Evolutionary conservation across 208 protist species (phyloP).

Genomic region (Trypanosoma platydactyli): DNA sequence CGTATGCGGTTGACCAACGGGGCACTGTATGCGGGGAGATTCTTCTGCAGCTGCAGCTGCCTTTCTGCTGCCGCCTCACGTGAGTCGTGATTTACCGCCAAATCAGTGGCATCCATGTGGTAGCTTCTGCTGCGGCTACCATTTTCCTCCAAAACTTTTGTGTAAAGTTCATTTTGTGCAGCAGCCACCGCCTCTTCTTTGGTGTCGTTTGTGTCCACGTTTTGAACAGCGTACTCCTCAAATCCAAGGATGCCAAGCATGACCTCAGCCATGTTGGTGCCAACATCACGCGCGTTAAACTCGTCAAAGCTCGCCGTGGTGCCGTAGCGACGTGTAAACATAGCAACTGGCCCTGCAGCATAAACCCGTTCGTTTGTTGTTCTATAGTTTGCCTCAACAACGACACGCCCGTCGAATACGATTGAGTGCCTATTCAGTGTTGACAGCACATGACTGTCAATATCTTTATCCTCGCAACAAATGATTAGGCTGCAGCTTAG

Average conservation of each 20-base stretch:
- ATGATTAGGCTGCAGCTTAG: conserved; percentile 82
- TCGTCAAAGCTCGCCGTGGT: conserved; percentile 79
- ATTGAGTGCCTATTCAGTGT: conserved; percentile 90
- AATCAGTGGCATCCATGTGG: background rate
- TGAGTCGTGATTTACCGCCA: background rate
- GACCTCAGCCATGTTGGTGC: conserved; percentile 63
- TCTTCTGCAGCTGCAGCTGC: conserved; percentile 11
- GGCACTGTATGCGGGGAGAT: conserved; percentile 55
- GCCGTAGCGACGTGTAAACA: conserved; percentile 92
- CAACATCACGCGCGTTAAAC: conserved; percentile 86
- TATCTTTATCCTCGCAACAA: conserved; percentile 88
- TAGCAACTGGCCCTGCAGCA: conserved; percentile 89
- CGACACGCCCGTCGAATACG: conserved; percentile 93
- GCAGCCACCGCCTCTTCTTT: conserved; percentile 26
- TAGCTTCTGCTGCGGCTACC: conserved; percentile 29
- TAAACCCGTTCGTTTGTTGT: conserved; percentile 85
- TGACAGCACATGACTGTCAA: conserved; percentile 83
- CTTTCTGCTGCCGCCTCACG: background rate
- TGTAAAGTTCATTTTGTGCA: conserved; percentile 31
- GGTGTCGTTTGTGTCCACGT: conserved; percentile 7
- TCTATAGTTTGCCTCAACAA: conserved; percentile 86
- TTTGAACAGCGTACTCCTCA: conserved; percentile 66
- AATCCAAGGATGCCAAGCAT: conserved; percentile 80
- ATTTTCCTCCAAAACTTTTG: conserved; percentile 47
- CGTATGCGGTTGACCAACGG: conserved; percentile 50